A percentile compares a stretch with the other conserved stretches of the same genome.
Conservation (phyloP, 2,329 filamentous ascomycete genomes). For the Diaporthe caulivora region DNA sequence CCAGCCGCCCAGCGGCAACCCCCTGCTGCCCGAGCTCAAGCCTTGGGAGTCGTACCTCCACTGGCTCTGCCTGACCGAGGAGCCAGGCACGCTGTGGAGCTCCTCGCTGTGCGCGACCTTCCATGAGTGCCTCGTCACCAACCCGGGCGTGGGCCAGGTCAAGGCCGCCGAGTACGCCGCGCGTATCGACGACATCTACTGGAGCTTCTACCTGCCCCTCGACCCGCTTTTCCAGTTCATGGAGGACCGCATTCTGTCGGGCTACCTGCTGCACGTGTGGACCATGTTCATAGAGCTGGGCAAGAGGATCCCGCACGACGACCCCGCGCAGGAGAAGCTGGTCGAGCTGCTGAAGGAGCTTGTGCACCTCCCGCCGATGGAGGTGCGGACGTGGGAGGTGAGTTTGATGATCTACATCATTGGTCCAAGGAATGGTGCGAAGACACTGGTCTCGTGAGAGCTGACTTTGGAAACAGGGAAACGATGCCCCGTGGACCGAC, state of each 20-base stretch:
- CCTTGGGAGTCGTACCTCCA: constrained; percentile 38
- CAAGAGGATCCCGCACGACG: constrained; percentile 36
- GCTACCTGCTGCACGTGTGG: constrained; percentile 39
- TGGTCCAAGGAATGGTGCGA: neutral
- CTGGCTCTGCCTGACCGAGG: constrained; percentile 38
- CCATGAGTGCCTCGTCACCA: constrained; percentile 27
- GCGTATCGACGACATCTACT: constrained; percentile 40
- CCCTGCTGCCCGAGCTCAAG: constrained; percentile 30
- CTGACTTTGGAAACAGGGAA: constrained; percentile 30
- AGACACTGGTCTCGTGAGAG: constrained; percentile 7
- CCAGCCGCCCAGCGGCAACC: neutral
- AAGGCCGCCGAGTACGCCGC: constrained; percentile 35
- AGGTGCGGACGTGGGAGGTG: constrained; percentile 40
- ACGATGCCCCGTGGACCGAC: constrained; percentile 39
- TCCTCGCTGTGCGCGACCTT: constrained; percentile 37
- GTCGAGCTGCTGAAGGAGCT: constrained; percentile 37
- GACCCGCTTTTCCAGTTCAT: constrained; percentile 35
- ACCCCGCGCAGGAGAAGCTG: constrained; percentile 36
- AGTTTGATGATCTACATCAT: neutral
- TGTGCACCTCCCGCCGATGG: constrained; percentile 38
- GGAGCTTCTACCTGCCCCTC: constrained; percentile 39
- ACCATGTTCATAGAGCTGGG: constrained; percentile 40
- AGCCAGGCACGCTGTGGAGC: constrained; percentile 37
- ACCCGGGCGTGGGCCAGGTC: neutral
- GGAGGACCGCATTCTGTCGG: constrained; percentile 38